Percentiles rank a stretch among this genome's conserved stretches.
These are phyloP conservation scores for Pyrenophora tritici-repentis DNA, from an alignment of 2,329 filamentous ascomycete genomes.

Conservation along the genomic window DNA sequence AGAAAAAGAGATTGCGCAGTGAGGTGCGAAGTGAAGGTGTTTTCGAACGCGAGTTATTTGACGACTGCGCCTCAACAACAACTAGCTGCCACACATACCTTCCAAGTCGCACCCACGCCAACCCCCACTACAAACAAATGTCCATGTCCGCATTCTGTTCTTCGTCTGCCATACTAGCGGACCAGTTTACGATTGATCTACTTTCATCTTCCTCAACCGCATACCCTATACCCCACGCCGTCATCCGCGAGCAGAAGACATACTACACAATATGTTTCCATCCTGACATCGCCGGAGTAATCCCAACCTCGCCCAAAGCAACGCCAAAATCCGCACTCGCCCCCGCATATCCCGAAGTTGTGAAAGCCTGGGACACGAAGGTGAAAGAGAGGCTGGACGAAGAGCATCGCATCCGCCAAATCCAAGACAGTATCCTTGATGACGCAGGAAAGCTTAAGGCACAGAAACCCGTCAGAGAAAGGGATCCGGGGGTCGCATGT, in stretches of 20 bases:
- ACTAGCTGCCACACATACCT: too few species aligned
- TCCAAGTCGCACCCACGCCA: too few species aligned
- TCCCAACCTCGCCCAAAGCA: not conserved
- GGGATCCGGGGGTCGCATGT: not conserved
- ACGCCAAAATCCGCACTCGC: not conserved
- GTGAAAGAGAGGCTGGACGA: not conserved
- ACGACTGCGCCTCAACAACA: too few species aligned
- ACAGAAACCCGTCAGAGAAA: not conserved
- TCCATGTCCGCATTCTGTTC: not conserved
- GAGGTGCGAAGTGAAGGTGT: not conserved
- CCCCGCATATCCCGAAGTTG: not conserved
- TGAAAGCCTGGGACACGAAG: constrained; percentile 2
- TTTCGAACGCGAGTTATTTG: too few species aligned
- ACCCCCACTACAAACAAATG: too few species aligned
- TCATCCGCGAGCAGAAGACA: not conserved
- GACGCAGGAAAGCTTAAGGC: too few species aligned
- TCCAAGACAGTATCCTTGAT: not conserved
- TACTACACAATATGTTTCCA: constrained; percentile 2
- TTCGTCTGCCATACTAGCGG: not conserved
- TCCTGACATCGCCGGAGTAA: not conserved
- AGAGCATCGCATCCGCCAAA: not conserved
- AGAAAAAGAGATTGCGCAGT: not conserved
- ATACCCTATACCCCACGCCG: not conserved
- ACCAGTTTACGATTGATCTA: not conserved
- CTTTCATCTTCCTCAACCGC: not conserved